A percentile compares a stretch with the other conserved stretches of the same genome.
These are phyloP conservation scores for Gilbertella persicaria DNA, from an alignment of 371 early-diverging fungal genomes.

Conservation along the genomic window DNA sequence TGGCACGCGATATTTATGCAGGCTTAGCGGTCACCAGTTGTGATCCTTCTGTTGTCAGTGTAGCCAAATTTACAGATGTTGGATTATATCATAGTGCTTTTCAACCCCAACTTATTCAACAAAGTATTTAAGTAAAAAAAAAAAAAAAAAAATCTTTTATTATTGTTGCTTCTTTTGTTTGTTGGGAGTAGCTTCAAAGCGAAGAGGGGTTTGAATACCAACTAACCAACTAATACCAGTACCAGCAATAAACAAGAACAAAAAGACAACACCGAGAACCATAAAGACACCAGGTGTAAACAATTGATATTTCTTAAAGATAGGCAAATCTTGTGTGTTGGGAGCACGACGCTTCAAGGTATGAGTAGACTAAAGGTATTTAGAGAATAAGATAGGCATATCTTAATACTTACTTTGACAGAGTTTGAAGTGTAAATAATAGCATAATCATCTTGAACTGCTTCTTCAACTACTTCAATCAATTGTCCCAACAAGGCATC, in stretches of 20 bases:
- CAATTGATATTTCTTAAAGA: slow-evolving; percentile 52
- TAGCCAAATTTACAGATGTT: slow-evolving; percentile 48
- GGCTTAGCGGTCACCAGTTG: slow-evolving; percentile 51
- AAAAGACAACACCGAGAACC: slow-evolving; percentile 38
- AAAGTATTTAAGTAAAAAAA: neutral
- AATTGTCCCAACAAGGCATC: slow-evolving; percentile 34
- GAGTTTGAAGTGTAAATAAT: slow-evolving; percentile 50
- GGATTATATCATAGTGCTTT: slow-evolving; percentile 26
- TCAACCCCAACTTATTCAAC: slow-evolving; percentile 7
- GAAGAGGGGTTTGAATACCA: slow-evolving; percentile 50
- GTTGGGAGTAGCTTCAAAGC: slow-evolving; percentile 31
- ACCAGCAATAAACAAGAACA: slow-evolving; percentile 42
- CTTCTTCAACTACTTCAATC: slow-evolving; percentile 28
- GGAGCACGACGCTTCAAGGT: slow-evolving; percentile 36
- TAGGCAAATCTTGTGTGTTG: slow-evolving; percentile 24
- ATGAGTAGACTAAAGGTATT: slow-evolving; percentile 5
- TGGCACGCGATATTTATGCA: slow-evolving; percentile 43
- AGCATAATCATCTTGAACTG: slow-evolving; percentile 38
- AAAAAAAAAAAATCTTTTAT: slow-evolving; percentile 14
- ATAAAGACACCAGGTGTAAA: slow-evolving; percentile 53
- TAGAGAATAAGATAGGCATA: slow-evolving; percentile 1
- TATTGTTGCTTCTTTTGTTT: slow-evolving; percentile 42
- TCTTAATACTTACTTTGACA: slow-evolving; percentile 36
- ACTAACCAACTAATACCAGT: slow-evolving; percentile 48
- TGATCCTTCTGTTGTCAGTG: slow-evolving; percentile 45